Conservation (phyloP, 1,284 basidiomycete genomes). For the Naganishia cerealis region DNA sequence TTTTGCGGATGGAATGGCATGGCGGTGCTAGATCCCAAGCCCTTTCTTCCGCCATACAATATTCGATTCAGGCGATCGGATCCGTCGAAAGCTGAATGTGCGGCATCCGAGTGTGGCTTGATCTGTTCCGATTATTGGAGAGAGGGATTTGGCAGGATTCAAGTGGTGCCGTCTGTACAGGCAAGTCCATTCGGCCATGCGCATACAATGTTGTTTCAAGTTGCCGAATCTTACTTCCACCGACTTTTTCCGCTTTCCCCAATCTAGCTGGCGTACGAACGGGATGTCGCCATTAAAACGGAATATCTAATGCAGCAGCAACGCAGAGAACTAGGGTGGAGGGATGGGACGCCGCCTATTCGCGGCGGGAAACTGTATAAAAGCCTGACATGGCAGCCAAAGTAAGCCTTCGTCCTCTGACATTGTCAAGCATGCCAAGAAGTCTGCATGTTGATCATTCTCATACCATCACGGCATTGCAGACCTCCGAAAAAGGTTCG, state of each 20-base stretch:
- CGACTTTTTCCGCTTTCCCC: too few species aligned
- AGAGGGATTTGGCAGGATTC: slow-evolving; percentile 45
- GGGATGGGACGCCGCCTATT: slow-evolving; percentile 45
- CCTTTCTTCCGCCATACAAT: slow-evolving; percentile 44
- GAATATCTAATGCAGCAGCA: slow-evolving; percentile 38
- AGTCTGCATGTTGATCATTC: background rate
- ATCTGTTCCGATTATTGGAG: slow-evolving; percentile 53
- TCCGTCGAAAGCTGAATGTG: slow-evolving; percentile 45
- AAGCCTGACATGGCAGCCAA: slow-evolving; percentile 33
- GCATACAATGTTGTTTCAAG: background rate
- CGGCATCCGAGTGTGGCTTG: slow-evolving; percentile 50
- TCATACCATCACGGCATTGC: background rate
- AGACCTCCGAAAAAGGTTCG: slow-evolving; percentile 51
- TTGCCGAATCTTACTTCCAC: background rate
- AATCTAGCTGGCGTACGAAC: slow-evolving; percentile 49
- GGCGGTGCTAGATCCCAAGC: slow-evolving; percentile 45
- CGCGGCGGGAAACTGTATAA: slow-evolving; percentile 30
- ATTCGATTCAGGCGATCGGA: slow-evolving; percentile 49
- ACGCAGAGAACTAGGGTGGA: slow-evolving; percentile 43
- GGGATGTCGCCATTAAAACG: slow-evolving; percentile 44
- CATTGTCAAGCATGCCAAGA: background rate
- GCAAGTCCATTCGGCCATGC: slow-evolving; percentile 35
- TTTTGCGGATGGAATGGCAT: slow-evolving; percentile 53
- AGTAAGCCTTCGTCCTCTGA: slow-evolving; percentile 4
- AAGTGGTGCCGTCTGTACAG: slow-evolving; percentile 53